A percentile compares a stretch with the other conserved stretches of the same genome.
Conservation (phyloP, 352 stramenopile species). For the Phytophthora meadii region DNA sequence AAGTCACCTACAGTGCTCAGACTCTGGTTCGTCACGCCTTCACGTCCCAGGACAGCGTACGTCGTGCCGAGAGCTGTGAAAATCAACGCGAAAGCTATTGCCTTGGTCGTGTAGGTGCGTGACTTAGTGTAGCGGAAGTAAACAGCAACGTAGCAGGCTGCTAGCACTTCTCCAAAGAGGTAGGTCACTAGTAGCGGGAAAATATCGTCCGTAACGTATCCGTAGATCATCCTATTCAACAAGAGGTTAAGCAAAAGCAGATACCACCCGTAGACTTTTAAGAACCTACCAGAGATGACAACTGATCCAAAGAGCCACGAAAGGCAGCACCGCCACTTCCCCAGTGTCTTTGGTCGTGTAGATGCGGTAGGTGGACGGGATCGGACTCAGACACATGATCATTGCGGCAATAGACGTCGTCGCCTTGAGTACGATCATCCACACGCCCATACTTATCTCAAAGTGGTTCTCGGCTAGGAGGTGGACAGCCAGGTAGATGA, state of each 20-base stretch:
- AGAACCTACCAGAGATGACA: no score
- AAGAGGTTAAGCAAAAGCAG: no score
- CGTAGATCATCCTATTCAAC: slow-evolving; percentile 42
- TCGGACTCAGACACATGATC: slow-evolving; percentile 27
- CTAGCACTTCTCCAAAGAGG: slow-evolving; percentile 34
- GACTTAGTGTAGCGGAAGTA: slow-evolving; percentile 28
- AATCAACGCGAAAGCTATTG: slow-evolving; percentile 26
- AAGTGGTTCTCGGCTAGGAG: slow-evolving; percentile 8
- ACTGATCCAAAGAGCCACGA: slow-evolving; percentile 28
- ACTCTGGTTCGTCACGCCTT: slow-evolving; percentile 34
- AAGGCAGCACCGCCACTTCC: slow-evolving; percentile 29
- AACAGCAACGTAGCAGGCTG: slow-evolving; percentile 29
- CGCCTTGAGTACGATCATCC: slow-evolving; percentile 28
- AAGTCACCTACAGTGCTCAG: slow-evolving; percentile 21
- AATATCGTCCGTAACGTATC: slow-evolving; percentile 41
- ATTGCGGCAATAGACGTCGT: slow-evolving; percentile 29
- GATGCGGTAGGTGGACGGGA: slow-evolving; percentile 26
- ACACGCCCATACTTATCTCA: slow-evolving; percentile 5
- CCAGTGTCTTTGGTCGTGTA: slow-evolving; percentile 25
- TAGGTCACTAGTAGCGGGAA: slow-evolving; percentile 53
- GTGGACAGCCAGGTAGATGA: not conserved
- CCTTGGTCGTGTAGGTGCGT: slow-evolving; percentile 24
- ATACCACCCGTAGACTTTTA: not conserved
- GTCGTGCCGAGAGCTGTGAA: slow-evolving; percentile 31
- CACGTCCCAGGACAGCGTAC: slow-evolving; percentile 35